Percentiles rank a stretch among this genome's conserved stretches.
Conservation (phyloP, 257 asterid genomes). For the Solanum chmielewskii region DNA sequence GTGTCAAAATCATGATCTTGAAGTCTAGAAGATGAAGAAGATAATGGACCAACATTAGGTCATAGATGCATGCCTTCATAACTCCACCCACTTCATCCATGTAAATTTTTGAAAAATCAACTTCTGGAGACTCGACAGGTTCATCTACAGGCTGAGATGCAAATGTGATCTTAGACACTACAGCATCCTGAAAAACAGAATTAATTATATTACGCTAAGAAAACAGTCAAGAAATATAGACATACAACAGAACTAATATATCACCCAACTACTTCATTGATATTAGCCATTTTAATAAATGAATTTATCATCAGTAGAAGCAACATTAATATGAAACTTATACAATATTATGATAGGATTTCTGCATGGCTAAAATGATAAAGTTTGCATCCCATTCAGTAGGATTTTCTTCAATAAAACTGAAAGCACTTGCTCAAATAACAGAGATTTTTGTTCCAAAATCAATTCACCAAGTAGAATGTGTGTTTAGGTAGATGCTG, state of each 20-base stretch:
- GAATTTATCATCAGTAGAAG: too few relatives aligned
- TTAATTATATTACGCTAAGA: not conserved
- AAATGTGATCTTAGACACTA: not conserved
- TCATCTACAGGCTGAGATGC: too few relatives aligned
- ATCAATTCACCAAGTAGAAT: not conserved
- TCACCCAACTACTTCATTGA: not conserved
- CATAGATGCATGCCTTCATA: too few relatives aligned
- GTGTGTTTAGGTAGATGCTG: not conserved
- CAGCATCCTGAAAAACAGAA: not conserved
- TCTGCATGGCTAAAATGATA: not conserved
- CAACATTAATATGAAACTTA: not conserved
- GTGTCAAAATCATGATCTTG: not conserved
- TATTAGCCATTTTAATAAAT: not conserved
- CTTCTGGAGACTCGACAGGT: too few relatives aligned
- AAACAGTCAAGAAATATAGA: not conserved
- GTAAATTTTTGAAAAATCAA: too few relatives aligned
- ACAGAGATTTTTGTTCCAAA: not conserved
- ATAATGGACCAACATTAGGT: not conserved
- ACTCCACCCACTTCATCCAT: too few relatives aligned
- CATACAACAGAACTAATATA: not conserved
- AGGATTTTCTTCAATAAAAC: not conserved
- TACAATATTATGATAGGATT: not conserved
- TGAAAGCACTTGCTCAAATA: not conserved
- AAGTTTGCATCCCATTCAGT: not conserved
- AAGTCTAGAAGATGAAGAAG: not conserved